phyloP scores from a whole-genome alignment of 139 green algal genomes.

The Micractinium conductrix region DNA sequence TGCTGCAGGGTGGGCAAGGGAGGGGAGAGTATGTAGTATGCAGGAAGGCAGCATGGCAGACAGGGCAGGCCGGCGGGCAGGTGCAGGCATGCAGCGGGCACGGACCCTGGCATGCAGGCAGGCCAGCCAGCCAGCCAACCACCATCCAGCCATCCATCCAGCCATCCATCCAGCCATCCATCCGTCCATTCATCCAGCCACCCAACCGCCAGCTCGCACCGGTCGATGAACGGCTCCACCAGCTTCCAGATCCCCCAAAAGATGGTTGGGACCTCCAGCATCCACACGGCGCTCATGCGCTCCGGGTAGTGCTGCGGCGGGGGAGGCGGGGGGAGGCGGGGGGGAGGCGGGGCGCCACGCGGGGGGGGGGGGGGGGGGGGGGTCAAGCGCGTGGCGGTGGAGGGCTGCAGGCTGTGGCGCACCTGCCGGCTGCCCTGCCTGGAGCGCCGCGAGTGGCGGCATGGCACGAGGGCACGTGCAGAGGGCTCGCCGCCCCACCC shows the following conservation, averaged over 20 bases:
- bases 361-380: too few relatives aligned
- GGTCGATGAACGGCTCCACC: slow-evolving; percentile 14
- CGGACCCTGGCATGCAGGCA: background rate
- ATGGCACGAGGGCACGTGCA: background rate
- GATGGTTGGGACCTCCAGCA: slow-evolving; percentile 16
- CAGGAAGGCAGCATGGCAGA: background rate
- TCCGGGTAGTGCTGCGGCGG: slow-evolving; percentile 17
- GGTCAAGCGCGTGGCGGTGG: background rate
- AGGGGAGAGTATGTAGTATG: background rate
- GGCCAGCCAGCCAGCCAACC: too few relatives aligned
- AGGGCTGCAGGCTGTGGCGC: background rate
- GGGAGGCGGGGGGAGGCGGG: background rate
- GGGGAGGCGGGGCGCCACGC: too few relatives aligned
- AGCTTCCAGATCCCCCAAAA: slow-evolving; percentile 20
- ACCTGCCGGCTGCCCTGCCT: background rate
- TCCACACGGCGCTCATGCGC: background rate
- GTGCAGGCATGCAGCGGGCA: background rate
- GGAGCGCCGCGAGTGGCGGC: background rate
- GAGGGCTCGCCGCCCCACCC: too few relatives aligned
- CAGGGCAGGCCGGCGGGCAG: background rate
- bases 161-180: too few relatives aligned
- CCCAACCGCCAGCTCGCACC: background rate
- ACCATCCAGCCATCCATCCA: too few relatives aligned
- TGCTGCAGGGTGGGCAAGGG: background rate
- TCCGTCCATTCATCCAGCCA: too few relatives aligned